phyloP scores from a whole-genome alignment of 179 eudicot genomes.

The Monotropa hypopitys region DNA sequence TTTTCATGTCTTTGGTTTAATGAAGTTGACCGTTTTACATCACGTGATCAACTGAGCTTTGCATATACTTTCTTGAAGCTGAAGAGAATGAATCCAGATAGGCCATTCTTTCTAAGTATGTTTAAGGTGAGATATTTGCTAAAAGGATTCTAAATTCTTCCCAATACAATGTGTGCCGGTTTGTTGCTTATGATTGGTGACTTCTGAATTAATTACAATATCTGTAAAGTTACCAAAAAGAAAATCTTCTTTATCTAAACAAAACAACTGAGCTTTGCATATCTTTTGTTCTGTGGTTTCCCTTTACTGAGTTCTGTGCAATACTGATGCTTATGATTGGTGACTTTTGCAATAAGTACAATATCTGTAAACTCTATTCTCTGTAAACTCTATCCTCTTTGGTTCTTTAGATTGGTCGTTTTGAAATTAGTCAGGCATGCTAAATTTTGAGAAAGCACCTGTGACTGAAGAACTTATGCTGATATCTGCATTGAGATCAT shows the following conservation, averaged over 20 bases:
- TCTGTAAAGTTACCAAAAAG: not conserved
- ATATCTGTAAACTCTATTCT: not conserved
- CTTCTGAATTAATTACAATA: not conserved
- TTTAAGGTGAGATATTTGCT: conserved; percentile 50
- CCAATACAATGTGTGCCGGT: not conserved
- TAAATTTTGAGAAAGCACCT: not conserved
- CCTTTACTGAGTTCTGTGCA: too few relatives aligned
- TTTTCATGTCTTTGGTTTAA: conserved; percentile 98
- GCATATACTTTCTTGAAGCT: conserved; percentile 80
- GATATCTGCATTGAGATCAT: not conserved
- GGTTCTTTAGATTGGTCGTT: not conserved
- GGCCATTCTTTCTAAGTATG: conserved; percentile 53
- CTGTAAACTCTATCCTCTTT: not conserved
- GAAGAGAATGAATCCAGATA: conserved; percentile 54
- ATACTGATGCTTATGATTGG: too few relatives aligned
- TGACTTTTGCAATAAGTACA: too few relatives aligned
- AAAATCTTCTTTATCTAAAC: too few relatives aligned
- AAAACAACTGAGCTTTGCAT: too few relatives aligned
- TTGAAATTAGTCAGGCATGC: not conserved
- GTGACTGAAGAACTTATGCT: not conserved
- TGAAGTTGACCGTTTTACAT: conserved; percentile 90
- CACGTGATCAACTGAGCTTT: conserved; percentile 95
- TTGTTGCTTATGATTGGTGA: not conserved
- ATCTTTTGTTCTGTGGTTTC: not conserved
- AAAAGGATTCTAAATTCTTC: not conserved